phyloP scores from a whole-genome alignment of 2,329 filamentous ascomycete genomes.

The Colletotrichum abscissum region DNA sequence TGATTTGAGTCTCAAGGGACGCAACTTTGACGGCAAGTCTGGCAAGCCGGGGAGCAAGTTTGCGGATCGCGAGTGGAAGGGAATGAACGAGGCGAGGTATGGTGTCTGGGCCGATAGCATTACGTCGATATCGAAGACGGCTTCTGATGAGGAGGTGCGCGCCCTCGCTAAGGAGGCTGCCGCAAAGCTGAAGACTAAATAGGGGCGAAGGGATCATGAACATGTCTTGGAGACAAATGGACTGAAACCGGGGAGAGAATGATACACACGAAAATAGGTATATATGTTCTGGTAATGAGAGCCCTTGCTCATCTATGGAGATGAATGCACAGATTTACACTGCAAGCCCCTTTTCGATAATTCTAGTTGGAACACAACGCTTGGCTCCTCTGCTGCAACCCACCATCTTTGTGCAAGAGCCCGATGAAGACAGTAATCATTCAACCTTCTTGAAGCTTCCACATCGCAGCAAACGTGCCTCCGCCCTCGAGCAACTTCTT shows the following conservation, averaged over 20 bases:
- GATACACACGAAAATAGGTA: neutral
- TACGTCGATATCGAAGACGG: neutral
- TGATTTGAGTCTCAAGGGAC: slow-evolving; percentile 29
- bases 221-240: too few relatives aligned
- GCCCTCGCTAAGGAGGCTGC: neutral
- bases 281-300: neutral
- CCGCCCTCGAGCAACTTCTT: slow-evolving; percentile 9
- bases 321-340: too few relatives aligned
- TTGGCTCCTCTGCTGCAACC: too few relatives aligned
- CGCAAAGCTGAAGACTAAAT: slow-evolving; percentile 20
- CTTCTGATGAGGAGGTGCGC: slow-evolving; percentile 7
- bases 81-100: slow-evolving; percentile 42
- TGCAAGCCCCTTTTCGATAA: too few relatives aligned
- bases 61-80: slow-evolving; percentile 39
- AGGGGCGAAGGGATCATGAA: too few relatives aligned
- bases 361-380: too few relatives aligned
- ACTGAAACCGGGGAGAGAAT: neutral
- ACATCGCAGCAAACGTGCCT: slow-evolving; percentile 14
- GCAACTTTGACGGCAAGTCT: slow-evolving; percentile 30
- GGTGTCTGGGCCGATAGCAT: slow-evolving; percentile 40
- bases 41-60: slow-evolving; percentile 38
- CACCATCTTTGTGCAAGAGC: too few relatives aligned
- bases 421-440: too few relatives aligned
- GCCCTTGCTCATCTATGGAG: too few relatives aligned
- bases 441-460: slow-evolving; percentile 20